These are phyloP conservation scores for Populus euphratica DNA, from an alignment of 345 rosid species.

Conservation along the genomic window DNA sequence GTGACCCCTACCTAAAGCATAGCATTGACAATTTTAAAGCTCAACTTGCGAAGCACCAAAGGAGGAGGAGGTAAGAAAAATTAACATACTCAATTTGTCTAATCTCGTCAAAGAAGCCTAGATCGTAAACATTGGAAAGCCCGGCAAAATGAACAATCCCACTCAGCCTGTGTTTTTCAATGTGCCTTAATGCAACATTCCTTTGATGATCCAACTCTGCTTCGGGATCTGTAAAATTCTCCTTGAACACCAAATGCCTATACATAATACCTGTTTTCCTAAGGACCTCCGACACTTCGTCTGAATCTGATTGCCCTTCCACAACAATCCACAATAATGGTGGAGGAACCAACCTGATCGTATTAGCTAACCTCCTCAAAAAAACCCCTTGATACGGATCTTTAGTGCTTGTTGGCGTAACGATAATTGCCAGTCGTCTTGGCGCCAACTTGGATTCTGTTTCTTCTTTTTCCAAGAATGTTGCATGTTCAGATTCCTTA, in stretches of 20 bases:
- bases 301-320: conserved; percentile 44
- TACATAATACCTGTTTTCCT: conserved; percentile 82
- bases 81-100: conserved; percentile 68
- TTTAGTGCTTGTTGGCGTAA: conserved; percentile 52
- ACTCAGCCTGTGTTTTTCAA: conserved; percentile 65
- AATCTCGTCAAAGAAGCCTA: conserved; percentile 73
- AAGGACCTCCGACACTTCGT: conserved; percentile 42
- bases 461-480: conserved; percentile 4
- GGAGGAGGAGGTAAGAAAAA: background rate
- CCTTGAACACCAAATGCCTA: conserved; percentile 64
- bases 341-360: conserved; percentile 54
- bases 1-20: background rate
- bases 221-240: conserved; percentile 58
- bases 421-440: conserved; percentile 51
- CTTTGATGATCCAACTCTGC: conserved; percentile 72
- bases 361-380: conserved; percentile 64
- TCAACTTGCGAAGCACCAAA: background rate
- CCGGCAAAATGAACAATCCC: conserved; percentile 86
- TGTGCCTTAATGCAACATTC: conserved; percentile 71
- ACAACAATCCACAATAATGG: conserved; percentile 83
- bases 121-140: conserved; percentile 70
- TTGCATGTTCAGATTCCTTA: conserved; percentile 17
- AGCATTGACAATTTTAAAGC: background rate
- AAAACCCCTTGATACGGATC: conserved; percentile 42
- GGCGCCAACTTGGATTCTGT: conserved; percentile 18